These are phyloP conservation scores for Phytophthora melonis DNA, from an alignment of 352 stramenopile species.

Conservation along the genomic window DNA sequence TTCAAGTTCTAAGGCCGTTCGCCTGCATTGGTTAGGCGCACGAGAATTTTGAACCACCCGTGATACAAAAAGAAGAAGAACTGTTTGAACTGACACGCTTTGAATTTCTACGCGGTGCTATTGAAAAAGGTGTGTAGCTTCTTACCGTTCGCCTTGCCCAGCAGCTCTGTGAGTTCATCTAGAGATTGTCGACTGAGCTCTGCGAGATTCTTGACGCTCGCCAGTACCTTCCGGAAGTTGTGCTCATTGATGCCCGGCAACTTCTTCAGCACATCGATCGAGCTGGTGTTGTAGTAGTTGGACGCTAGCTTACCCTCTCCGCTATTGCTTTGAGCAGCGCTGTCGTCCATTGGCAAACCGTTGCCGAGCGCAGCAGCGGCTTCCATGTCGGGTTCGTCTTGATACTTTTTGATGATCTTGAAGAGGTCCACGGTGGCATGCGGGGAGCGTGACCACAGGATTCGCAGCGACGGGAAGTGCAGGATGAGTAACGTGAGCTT, in stretches of 20 bases:
- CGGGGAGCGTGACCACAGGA: slow-evolving; percentile 95
- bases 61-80: slow-evolving; percentile 22
- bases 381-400: slow-evolving; percentile 88
- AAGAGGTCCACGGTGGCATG: slow-evolving; percentile 92
- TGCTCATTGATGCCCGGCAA: slow-evolving; percentile 96
- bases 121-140: slow-evolving; percentile 89
- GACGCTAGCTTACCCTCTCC: slow-evolving; percentile 45
- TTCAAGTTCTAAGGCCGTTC: slow-evolving; percentile 83
- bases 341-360: slow-evolving; percentile 38
- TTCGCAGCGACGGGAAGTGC: slow-evolving; percentile 94
- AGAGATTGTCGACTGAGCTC: slow-evolving; percentile 77
- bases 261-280: slow-evolving; percentile 95
- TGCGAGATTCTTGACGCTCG: slow-evolving; percentile 73
- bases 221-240: slow-evolving; percentile 90
- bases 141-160: slow-evolving; percentile 80
- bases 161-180: slow-evolving; percentile 66
- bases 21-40: slow-evolving; percentile 4
- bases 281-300: slow-evolving; percentile 90
- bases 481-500: slow-evolving; percentile 96
- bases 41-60: slow-evolving; percentile 26
- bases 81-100: background rate
- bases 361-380: slow-evolving; percentile 72
- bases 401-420: slow-evolving; percentile 83
- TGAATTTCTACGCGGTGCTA: slow-evolving; percentile 48
- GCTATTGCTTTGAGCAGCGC: slow-evolving; percentile 23